Base-by-base conservation (phyloP, 257 asterid species). In the Haberlea rhodopensis region DNA sequence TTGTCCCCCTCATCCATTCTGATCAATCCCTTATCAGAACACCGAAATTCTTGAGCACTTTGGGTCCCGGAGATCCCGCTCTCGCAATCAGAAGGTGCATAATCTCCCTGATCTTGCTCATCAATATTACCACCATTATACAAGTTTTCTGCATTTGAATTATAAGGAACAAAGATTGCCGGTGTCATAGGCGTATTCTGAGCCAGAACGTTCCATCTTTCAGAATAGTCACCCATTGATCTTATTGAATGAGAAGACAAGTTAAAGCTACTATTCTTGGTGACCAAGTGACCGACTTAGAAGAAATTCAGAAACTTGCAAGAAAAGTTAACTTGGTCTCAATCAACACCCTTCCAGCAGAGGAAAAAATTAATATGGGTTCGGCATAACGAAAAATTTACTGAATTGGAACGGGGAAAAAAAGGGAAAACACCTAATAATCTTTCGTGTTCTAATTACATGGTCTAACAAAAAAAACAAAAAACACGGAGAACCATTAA, bases 51-150 rank as follows among this genome's bases (percentile, higher is more conserved):
- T 11, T n/a, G 68, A 53, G 37, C 69, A 37, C 28, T 71, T 15
- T 58, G 77, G 8, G 54, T 8, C 32, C 80, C 76, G 25, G 88
- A 70, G 57, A 81, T 32, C 64, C 62, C 82, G 25, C 86, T 80
- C 61, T 80, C 84, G 70, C 82, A 80, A 54, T 83, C 86, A 45
- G 89, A 80, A 29, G 80, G 81, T 58, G 71, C 69, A 3, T 76
- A 29, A 65, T 66, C 73, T 27, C 53, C 52, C 32, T 54, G 29
- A 8, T 10, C 18, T n/a, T 60, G 26, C 43, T 75, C 63, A 21
- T 63, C 71, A 27, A 29, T 22, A 53, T 13, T 21, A 19, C 8
- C 16, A 21, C 32, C 66, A 0, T 65, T 31, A 55, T 43, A 4
- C 24, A 19, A 29, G 43, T 25, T 53, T 26, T 6, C 49, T 21